A percentile compares a stretch with the other conserved stretches of the same genome.
Conservation (phyloP, 176 grass and related monocot species). For the Raddia guianensis region DNA sequence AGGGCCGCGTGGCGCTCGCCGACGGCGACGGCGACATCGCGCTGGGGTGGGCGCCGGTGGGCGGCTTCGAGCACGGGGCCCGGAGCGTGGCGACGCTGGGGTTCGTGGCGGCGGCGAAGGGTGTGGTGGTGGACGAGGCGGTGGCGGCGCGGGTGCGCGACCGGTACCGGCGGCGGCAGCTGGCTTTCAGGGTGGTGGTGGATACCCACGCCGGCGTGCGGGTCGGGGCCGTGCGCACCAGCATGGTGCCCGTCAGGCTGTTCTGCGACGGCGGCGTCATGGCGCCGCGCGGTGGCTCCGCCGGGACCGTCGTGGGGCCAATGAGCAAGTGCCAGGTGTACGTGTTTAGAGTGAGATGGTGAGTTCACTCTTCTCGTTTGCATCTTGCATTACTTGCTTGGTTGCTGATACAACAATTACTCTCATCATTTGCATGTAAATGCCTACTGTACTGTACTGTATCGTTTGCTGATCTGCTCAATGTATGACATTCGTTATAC, state of each 20-base stretch:
- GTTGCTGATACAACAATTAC: background rate
- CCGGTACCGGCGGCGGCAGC: conserved; percentile 43
- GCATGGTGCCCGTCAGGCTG: conserved; percentile 68
- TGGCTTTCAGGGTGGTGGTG: conserved; percentile 66
- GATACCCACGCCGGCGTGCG: conserved; percentile 59
- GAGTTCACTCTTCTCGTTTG: conserved; percentile 18
- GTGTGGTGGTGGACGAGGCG: conserved; percentile 76
- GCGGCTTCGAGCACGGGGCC: conserved; percentile 50
- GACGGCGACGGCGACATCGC: conserved; percentile 68
- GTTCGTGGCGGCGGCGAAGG: conserved; percentile 49
- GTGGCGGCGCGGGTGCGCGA: conserved; percentile 62
- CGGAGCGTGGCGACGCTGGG: conserved; percentile 47
- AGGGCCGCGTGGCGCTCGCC: conserved; percentile 50
- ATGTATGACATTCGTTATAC: no score
- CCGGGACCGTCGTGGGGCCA: background rate
- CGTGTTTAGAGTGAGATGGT: conserved; percentile 84
- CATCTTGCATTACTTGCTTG: background rate
- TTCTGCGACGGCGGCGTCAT: conserved; percentile 58
- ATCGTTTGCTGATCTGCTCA: no score
- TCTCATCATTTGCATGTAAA: background rate
- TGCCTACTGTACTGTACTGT: no score
- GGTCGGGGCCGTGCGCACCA: conserved; percentile 43
- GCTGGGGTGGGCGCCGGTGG: conserved; percentile 55
- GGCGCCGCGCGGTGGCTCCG: conserved; percentile 46
- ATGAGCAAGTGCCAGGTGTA: conserved; percentile 75